Evolutionary conservation across 495 filamentous ascomycete genomes (phyloP), one percentile per base, ranked within the genome.

Genomic region (Baudoinia panamericana): DNA sequence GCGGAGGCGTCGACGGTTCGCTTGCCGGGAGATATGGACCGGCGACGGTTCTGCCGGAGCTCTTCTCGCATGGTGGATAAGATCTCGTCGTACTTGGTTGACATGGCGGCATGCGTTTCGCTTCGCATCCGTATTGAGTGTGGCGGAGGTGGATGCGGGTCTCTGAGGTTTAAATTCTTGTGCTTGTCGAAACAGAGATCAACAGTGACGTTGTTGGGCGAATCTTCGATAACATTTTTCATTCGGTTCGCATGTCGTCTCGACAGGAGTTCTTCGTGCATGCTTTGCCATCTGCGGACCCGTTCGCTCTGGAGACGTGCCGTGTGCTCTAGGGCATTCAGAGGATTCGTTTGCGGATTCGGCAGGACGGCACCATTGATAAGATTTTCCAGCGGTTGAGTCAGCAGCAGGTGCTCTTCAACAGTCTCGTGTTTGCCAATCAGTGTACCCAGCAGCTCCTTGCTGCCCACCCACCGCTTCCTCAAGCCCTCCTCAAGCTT

Each of bases 381-480:
- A 4, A 84, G 69, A 15, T 72, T 61, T 9, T 77, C 65, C 43
- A 86, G 88, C 0, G 70, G 62, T 11, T 65, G 62, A 17, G 72
- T 68, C 5, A 92, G 57, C 23, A 87, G 65, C 2, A 68, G 65
- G 47, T 86, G 80, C 15, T 66, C 71, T 38, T 58, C 63, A 17
- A 64, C 59, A n/a, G 62, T 59, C 20, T 61, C 65, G 27, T 82
- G 81, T 0, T 29, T 19, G 31, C 75, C 65, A 0, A 85, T 57
- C 16, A 92, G 51, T 12, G 67, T 58, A 26, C 82, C 71, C 48
- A 78, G 64, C 76, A 81, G 83, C 36, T 76, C 66, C 34, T 72
- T 65, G 46, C 76, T 68, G 1, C 84, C 84, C 5, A 78, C 62
- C 84, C 84, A 93, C 45, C 84, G 82, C 16, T 72, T 71, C 45